These are phyloP conservation scores for Cardamine chenopodiifolia DNA, from an alignment of 345 rosid species.

Conservation along the genomic window DNA sequence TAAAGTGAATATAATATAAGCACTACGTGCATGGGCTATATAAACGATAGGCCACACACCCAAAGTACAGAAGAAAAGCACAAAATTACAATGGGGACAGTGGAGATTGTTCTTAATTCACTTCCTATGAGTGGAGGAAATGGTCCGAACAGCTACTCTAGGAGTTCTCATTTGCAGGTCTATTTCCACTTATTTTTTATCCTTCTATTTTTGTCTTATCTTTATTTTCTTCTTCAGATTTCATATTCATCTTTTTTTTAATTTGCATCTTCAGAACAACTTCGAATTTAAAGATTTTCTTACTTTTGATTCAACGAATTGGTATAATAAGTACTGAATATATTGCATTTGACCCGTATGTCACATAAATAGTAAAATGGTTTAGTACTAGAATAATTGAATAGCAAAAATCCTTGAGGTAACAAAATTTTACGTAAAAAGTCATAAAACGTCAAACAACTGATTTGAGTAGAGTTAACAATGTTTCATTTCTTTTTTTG, in stretches of 20 bases:
- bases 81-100: constrained; percentile 21
- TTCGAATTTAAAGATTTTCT: background rate
- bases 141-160: constrained; percentile 56
- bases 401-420: background rate
- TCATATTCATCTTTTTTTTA: background rate
- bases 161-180: constrained; percentile 62
- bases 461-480: background rate
- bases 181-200: no score
- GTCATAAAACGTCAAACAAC: background rate
- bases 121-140: constrained; percentile 56
- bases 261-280: background rate
- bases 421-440: no score
- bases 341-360: background rate
- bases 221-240: background rate
- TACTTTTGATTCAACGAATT: background rate
- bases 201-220: no score
- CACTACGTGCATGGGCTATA: constrained; percentile 20
- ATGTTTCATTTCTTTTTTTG: background rate
- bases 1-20: constrained; percentile 24
- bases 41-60: constrained; percentile 26
- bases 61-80: constrained; percentile 21
- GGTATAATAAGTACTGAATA: no score
- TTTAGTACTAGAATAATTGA: no score
- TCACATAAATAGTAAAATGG: no score
- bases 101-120: constrained; percentile 41